phyloP scores from a whole-genome alignment of 2,329 filamentous ascomycete species.

The Pseudonectria foliicola region DNA sequence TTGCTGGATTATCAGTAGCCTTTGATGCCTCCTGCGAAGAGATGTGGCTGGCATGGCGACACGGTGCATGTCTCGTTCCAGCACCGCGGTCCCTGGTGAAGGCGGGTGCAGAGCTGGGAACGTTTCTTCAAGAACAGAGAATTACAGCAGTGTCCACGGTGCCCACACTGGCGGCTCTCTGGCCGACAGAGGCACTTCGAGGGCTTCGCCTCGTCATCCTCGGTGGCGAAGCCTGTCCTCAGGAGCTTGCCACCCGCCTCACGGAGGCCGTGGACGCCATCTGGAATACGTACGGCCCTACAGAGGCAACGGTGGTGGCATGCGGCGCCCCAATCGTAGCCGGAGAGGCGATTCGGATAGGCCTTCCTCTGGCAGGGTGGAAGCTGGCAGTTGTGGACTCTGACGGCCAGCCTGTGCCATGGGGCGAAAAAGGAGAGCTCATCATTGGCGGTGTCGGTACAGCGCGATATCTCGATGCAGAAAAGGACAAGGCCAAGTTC shows the following conservation, averaged over 20 bases:
- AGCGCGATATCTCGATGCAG: constrained; percentile 14
- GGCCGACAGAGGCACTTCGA: constrained; percentile 13
- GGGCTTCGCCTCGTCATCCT: constrained; percentile 16
- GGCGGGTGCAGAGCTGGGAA: constrained; percentile 14
- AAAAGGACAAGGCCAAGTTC: constrained; percentile 14
- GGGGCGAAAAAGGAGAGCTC: constrained; percentile 19
- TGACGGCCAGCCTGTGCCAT: constrained; percentile 36
- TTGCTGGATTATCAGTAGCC: constrained; percentile 15
- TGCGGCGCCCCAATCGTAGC: constrained; percentile 13
- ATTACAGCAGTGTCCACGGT: constrained; percentile 18
- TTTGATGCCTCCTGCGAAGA: constrained; percentile 19
- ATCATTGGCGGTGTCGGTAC: constrained; percentile 17
- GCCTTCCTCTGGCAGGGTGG: constrained; percentile 15
- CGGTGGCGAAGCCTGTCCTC: constrained; percentile 16
- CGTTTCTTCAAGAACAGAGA: constrained; percentile 10
- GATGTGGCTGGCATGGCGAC: constrained; percentile 18
- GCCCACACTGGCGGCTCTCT: constrained; percentile 15
- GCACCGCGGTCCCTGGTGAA: constrained; percentile 15
- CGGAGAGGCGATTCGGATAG: constrained; percentile 13
- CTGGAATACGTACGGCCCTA: constrained; percentile 21
- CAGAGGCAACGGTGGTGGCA: constrained; percentile 17
- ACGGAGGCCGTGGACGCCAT: constrained; percentile 11
- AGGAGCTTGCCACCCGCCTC: constrained; percentile 12
- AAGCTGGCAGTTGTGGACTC: constrained; percentile 24
- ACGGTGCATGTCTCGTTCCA: constrained; percentile 15